These are phyloP conservation scores for Hypoxylon sp. DNA, from an alignment of 2,329 filamentous ascomycete species.

Conservation along the genomic window DNA sequence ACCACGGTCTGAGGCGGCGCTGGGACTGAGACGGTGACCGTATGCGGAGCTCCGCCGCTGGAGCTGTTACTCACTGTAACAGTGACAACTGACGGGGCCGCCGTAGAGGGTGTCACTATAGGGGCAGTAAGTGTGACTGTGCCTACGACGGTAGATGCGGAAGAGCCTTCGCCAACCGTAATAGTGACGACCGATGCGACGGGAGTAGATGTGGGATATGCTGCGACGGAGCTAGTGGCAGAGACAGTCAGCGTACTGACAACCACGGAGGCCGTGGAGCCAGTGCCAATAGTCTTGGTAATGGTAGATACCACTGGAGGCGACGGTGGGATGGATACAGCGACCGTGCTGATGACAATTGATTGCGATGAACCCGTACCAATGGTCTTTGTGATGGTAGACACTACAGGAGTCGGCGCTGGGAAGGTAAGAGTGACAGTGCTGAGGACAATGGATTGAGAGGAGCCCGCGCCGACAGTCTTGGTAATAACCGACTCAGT, in stretches of 20 bases:
- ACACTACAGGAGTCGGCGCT: too few relatives aligned
- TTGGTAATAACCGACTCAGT: conserved; percentile 17
- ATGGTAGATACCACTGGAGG: not conserved
- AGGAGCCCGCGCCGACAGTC: too few relatives aligned
- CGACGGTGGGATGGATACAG: conserved; percentile 33
- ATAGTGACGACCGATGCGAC: conserved; percentile 32
- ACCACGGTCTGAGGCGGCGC: conserved; percentile 19
- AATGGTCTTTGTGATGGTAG: too few relatives aligned
- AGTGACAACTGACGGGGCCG: conserved; percentile 22
- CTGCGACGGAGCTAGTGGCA: not conserved
- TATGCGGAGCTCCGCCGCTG: conserved; percentile 8
- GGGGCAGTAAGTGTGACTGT: conserved; percentile 4
- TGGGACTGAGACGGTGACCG: conserved; percentile 14
- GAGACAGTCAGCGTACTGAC: conserved; percentile 37
- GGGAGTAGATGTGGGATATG: not conserved
- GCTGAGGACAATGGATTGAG: too few relatives aligned
- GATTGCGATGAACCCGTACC: conserved; percentile 5
- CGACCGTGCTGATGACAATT: conserved; percentile 23
- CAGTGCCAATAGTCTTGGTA: conserved; percentile 8
- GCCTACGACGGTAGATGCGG: not conserved
- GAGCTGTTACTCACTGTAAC: conserved; percentile 22
- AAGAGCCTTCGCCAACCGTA: conserved; percentile 17
- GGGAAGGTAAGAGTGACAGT: too few relatives aligned
- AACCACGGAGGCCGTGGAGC: conserved; percentile 9
- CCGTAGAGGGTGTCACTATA: conserved; percentile 7